phyloP scores from a whole-genome alignment of 352 stramenopile genomes.

The Pythium monospermum region DNA sequence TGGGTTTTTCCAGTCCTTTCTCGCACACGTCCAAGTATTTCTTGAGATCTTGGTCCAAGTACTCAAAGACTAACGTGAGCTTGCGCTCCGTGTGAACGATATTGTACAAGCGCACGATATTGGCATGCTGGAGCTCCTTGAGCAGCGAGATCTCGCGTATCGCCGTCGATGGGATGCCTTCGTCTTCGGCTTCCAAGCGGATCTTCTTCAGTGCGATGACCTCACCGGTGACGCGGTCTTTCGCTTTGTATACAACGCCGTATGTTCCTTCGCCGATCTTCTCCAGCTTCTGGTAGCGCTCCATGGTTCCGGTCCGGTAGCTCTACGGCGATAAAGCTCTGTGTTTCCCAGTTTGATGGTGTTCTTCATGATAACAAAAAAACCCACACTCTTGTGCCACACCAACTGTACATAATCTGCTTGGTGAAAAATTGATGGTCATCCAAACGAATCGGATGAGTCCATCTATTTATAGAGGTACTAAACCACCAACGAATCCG shows the following conservation, averaged over 20 bases:
- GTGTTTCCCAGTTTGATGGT: not conserved
- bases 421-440: not conserved
- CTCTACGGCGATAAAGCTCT: not conserved
- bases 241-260: constrained; percentile 99
- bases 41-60: constrained; percentile 99
- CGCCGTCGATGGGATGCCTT: constrained; percentile 97
- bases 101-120: constrained; percentile 99
- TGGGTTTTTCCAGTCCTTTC: constrained; percentile 91
- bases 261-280: constrained; percentile 99
- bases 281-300: constrained; percentile 94
- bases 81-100: constrained; percentile 99
- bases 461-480: constrained; percentile 14
- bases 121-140: constrained; percentile 96
- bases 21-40: constrained; percentile 99
- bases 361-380: not conserved
- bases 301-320: no score
- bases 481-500: no score
- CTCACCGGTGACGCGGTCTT: constrained; percentile 93
- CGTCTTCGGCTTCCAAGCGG: constrained; percentile 96
- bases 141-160: constrained; percentile 99
- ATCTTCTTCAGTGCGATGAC: constrained; percentile 99
- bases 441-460: not conserved
- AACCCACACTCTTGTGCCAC: constrained; percentile 13
- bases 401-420: constrained; percentile 12
- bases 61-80: constrained; percentile 99